Evolutionary conservation across 1,139 yeast genomes (phyloP).

Genomic region (Candida sojae): DNA sequence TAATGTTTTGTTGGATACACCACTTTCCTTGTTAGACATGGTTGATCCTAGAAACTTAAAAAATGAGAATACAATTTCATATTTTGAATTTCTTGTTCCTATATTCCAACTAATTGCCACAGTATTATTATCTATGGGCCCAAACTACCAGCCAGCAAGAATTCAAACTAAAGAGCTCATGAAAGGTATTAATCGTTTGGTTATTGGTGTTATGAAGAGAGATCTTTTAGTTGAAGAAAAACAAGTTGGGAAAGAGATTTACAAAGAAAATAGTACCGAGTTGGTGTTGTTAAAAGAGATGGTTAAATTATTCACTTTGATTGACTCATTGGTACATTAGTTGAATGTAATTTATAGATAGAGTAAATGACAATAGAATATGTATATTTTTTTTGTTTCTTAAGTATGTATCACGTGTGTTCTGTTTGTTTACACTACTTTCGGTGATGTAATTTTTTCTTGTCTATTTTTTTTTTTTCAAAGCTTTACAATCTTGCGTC

Average conservation of each 20-base stretch:
- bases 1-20: slow-evolving; percentile 53
- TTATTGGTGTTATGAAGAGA: slow-evolving; percentile 70
- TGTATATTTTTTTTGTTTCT: neutral
- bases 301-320: slow-evolving; percentile 56
- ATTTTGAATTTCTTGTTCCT: slow-evolving; percentile 74
- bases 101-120: slow-evolving; percentile 74
- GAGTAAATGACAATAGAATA: neutral
- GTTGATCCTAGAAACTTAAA: slow-evolving; percentile 18
- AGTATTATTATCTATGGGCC: slow-evolving; percentile 73
- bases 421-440: neutral
- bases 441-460: neutral
- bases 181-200: slow-evolving; percentile 53
- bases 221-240: slow-evolving; percentile 49
- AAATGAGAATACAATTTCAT: slow-evolving; percentile 40
- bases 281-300: slow-evolving; percentile 45
- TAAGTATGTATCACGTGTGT: neutral
- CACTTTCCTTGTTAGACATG: slow-evolving; percentile 35
- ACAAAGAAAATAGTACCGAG: slow-evolving; percentile 22
- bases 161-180: slow-evolving; percentile 56
- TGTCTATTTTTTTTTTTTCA: neutral
- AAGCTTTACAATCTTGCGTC: no score
- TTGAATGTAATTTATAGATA: neutral
- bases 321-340: slow-evolving; percentile 52
- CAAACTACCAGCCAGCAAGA: slow-evolving; percentile 68
- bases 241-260: slow-evolving; percentile 17